Percentiles rank a stretch among this genome's conserved stretches.
These are phyloP conservation scores for Dissoconium aciculare DNA, from an alignment of 2,329 filamentous ascomycete species.

Conservation along the genomic window DNA sequence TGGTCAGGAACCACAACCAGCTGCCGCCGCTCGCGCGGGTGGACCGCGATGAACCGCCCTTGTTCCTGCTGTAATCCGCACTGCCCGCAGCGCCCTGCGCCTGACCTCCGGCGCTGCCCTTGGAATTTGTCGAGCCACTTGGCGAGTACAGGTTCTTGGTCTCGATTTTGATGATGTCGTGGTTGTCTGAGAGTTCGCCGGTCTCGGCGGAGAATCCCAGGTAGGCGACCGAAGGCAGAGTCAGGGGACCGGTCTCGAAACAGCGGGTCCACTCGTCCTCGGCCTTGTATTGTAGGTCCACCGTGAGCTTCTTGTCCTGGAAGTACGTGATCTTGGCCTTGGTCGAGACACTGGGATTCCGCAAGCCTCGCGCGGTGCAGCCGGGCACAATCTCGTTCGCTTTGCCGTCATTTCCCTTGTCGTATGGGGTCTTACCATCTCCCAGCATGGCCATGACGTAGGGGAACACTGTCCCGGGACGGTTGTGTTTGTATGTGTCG, in stretches of 20 bases:
- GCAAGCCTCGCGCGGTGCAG: conserved; percentile 83
- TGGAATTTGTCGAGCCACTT: conserved; percentile 21
- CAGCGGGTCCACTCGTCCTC: conserved; percentile 80
- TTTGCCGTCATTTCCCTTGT: conserved; percentile 91
- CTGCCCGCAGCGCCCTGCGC: conserved; percentile 11
- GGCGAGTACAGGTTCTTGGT: conserved; percentile 79
- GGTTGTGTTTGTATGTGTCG: conserved; percentile 98
- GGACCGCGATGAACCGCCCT: conserved; percentile 23
- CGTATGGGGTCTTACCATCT: conserved; percentile 76
- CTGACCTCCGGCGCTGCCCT: conserved; percentile 18
- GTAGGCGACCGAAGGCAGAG: conserved; percentile 60
- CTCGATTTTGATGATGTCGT: conserved; percentile 80
- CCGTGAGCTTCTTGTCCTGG: conserved; percentile 78
- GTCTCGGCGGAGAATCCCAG: conserved; percentile 68
- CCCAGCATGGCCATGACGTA: conserved; percentile 98
- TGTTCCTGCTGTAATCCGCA: conserved; percentile 31
- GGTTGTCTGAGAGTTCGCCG: conserved; percentile 91
- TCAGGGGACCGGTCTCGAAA: conserved; percentile 55
- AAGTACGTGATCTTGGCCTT: conserved; percentile 88
- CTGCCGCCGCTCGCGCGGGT: conserved; percentile 29
- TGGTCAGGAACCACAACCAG: conserved; percentile 63
- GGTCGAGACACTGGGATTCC: conserved; percentile 61
- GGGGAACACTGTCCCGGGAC: conserved; percentile 85
- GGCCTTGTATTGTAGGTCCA: conserved; percentile 88
- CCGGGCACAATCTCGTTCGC: conserved; percentile 81